These are phyloP conservation scores for Xerocomus minutiporus DNA, from an alignment of 1,284 basidiomycete genomes.

Conservation along the genomic window DNA sequence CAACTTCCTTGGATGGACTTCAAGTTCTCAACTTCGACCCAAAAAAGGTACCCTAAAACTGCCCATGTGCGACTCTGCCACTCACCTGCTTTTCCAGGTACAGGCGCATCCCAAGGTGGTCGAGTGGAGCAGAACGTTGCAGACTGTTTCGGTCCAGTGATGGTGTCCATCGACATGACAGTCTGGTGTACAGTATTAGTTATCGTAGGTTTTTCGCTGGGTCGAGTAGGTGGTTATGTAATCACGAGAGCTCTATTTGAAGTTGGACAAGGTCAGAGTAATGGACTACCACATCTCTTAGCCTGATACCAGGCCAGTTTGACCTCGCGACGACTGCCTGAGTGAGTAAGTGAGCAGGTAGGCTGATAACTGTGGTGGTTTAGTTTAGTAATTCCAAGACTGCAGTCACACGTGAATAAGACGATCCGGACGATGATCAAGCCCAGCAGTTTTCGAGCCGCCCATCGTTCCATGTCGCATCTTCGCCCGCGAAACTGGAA, in stretches of 20 bases:
- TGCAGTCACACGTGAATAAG: neutral
- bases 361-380: too few relatives aligned
- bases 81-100: conserved; percentile 41
- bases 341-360: too few relatives aligned
- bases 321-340: too few relatives aligned
- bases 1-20: conserved; percentile 85
- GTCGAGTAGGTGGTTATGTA: too few relatives aligned
- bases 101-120: conserved; percentile 68
- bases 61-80: neutral
- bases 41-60: conserved; percentile 50
- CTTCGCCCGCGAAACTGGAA: conserved; percentile 28
- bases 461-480: conserved; percentile 22
- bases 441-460: neutral
- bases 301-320: too few relatives aligned
- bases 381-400: neutral
- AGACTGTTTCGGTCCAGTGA: conserved; percentile 27
- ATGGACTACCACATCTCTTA: too few relatives aligned
- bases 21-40: conserved; percentile 87
- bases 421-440: neutral
- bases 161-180: neutral
- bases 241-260: too few relatives aligned
- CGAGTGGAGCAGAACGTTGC: conserved; percentile 62
- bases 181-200: neutral
- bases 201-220: neutral
- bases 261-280: too few relatives aligned